Base-by-base conservation (phyloP, 371 early-diverging fungal genomes). In the Fennellomyces sp. region DNA sequence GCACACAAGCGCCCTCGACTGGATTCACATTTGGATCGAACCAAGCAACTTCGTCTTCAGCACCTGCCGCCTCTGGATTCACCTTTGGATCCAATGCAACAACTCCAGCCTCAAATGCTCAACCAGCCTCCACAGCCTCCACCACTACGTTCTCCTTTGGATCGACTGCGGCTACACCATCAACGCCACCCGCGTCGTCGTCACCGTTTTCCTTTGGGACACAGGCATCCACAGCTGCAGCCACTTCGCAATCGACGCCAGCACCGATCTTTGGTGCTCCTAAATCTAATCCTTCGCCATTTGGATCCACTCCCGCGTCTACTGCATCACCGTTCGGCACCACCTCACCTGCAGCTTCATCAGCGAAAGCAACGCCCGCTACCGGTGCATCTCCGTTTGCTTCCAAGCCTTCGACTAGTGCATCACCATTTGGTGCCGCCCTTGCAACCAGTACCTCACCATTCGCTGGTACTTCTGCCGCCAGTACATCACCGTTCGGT, bases 151-250 rank as follows among this genome's bases (percentile, higher is more conserved):
- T 49, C 27, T 26, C 49, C 19, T 25, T 49, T 2, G 27, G 27
- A 5, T 6, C 49, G 23, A 21, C 26, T 26, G 27, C 27, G n/a
- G 36, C 11, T 11, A 36, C 3, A 30, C 17, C 27, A 29, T 38
- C 55, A 54, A n/a, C 38, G 19, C 21, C 33, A 5, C 13, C 33
- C 23, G 55, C 3, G 19, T 19, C 25, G 35, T 25, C 21, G 26
- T 21, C 38, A n/a, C 23, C 38, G 35, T 54, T 54, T 38, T 36
- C 55, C 35, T 54, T 54, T 54, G 55, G 55, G 3, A 26, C 55
- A 8, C 55, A 33, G 21, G 23, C 27, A 15, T 4, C 21, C 19
- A 54, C 33, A 26, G 8, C 55, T 10, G 25, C 26, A 11, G 39
- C 33, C 2, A 26, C 27, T 21, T 13, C 35, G 6, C n/a, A 13